These are phyloP conservation scores for Sporisorium reilianum DNA, from an alignment of 1,284 basidiomycete species.

Conservation along the genomic window DNA sequence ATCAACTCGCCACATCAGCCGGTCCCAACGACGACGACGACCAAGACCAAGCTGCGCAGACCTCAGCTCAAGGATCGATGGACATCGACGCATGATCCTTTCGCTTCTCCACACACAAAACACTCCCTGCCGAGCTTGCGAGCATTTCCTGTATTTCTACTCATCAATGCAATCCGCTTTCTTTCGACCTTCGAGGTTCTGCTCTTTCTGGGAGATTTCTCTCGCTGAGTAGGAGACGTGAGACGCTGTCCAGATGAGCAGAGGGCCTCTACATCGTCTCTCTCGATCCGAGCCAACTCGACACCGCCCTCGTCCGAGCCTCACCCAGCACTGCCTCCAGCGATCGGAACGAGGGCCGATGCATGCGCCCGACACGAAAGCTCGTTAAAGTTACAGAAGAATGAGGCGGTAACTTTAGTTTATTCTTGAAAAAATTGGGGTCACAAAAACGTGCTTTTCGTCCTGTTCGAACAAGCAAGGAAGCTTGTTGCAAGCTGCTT, in stretches of 20 bases:
- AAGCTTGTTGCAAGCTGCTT: no score
- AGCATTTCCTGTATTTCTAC: constrained; percentile 12
- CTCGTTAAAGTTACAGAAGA: no score
- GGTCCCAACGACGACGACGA: constrained; percentile 27
- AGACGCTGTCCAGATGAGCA: not conserved
- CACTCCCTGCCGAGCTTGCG: not conserved
- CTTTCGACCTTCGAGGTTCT: not conserved
- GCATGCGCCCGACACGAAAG: no score
- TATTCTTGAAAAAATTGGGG: not conserved
- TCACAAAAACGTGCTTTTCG: not conserved
- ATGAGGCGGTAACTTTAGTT: no score
- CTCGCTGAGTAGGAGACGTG: not conserved
- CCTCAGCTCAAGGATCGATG: constrained; percentile 21
- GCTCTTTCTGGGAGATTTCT: not conserved
- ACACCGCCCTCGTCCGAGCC: not conserved
- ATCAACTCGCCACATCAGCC: constrained; percentile 21
- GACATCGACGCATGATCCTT: constrained; percentile 23
- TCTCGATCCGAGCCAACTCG: not conserved
- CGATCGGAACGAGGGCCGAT: not conserved
- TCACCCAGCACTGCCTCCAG: not conserved
- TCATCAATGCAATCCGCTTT: not conserved
- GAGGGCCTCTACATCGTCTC: no score
- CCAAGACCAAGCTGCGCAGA: constrained; percentile 2
- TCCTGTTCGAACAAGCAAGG: not conserved
- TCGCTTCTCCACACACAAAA: not conserved